A percentile compares a stretch with the other conserved stretches of the same genome.
Conservation (phyloP, 257 asterid species). For the Datura wrightii region DNA sequence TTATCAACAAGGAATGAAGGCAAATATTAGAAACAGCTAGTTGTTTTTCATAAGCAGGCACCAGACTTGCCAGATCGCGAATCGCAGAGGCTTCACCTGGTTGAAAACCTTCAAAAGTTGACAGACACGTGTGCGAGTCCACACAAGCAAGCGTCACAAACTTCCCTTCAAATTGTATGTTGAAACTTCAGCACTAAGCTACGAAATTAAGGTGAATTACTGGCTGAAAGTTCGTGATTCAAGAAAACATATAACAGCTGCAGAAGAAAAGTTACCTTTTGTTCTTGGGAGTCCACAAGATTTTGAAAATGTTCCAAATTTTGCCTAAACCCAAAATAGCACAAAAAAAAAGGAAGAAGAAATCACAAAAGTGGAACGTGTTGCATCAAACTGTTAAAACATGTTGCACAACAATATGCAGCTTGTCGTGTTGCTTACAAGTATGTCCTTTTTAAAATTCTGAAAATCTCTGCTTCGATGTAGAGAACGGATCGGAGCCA, state of each 20-base stretch:
- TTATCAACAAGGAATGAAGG: not conserved
- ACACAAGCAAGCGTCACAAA: not conserved
- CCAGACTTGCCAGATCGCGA: not conserved
- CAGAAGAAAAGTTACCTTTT: conserved; percentile 11
- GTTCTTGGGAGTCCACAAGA: not conserved
- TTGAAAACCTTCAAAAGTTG: not conserved
- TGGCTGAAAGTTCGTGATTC: not conserved
- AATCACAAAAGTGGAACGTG: not conserved
- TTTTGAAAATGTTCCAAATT: not conserved
- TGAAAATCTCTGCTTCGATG: no score
- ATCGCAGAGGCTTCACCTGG: not conserved
- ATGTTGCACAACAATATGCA: not conserved
- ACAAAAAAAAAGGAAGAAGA: no score
- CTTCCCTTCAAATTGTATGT: not conserved
- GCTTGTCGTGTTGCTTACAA: not conserved
- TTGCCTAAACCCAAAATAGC: not conserved
- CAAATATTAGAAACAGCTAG: not conserved
- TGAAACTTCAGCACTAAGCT: not conserved
- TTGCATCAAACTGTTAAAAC: not conserved
- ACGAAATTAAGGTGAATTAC: not conserved
- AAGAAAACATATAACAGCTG: not conserved
- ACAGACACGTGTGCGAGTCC: not conserved
- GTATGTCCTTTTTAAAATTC: no score
- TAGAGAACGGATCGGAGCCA: not conserved
- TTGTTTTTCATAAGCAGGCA: not conserved